Base-by-base conservation (phyloP, 768 basidiomycete genomes). In the Chlorophyllum brunneum region DNA sequence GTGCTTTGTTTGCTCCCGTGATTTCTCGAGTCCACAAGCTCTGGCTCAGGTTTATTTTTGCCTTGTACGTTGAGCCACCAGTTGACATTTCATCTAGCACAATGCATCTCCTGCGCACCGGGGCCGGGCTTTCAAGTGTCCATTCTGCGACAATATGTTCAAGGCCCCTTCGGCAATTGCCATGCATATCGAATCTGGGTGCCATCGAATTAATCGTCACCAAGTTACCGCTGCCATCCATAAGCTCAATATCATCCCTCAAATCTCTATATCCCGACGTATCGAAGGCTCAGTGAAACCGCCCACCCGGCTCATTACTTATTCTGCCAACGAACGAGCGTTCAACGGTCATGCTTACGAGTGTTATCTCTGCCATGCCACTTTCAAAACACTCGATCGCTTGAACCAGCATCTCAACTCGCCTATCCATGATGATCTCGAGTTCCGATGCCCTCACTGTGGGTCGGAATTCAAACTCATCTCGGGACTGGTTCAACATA, bases 331-430 rank as follows among this genome's bases (percentile, higher is more conserved):
- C 20, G 31, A 34, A 13, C 55, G 58, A 8, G 61, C 78, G 1
- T 80, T 73, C 71, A 81, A 81, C 53, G 77, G 75, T 0, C 4
- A 0, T 4, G 67, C 56, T 4, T 88, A 72, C 62, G 84, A 88
- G 64, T 88, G 86, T 64, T 79, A 80, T 60, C 64, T 88, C 22
- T 88, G 86, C 62, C 74, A 80, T 61, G 51, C 47, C 18, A 57
- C 44, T 10, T 82, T 75, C 58, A 24, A 58, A 44, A 59, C 67
- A 0, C 72, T 86, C 10, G 9, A 13, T 0, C 67, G 64, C 5
- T 72, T 88, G 44, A 85, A 88, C 59, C 70, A 76, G 55, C 88
- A 88, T 59, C 71, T 88, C 38, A 70, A 73, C 44, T 86, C 86
- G 64, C 82, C 86, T 2, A 67, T 60, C 2, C 86, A 87, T 60